A percentile compares a stretch with the other conserved stretches of the same genome.
Evolutionary conservation across 805 yeast genomes (phyloP).

Genomic region (Peterozyma xylosa): DNA sequence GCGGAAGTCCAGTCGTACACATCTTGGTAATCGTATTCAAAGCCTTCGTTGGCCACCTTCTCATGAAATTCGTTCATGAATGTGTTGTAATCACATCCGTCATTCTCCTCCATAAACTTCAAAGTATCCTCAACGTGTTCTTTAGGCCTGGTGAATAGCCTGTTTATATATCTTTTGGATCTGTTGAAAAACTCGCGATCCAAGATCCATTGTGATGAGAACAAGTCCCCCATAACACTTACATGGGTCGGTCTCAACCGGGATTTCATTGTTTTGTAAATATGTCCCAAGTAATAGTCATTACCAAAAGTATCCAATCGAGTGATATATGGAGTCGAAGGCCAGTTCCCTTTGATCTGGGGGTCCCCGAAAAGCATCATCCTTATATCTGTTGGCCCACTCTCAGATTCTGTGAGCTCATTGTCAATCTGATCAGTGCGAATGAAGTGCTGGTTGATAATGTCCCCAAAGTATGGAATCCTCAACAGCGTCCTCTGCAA

Average conservation of each 20-base stretch:
- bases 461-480: constrained; percentile 27
- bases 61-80: constrained; percentile 29
- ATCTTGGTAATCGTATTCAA: constrained; percentile 45
- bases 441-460: constrained; percentile 20
- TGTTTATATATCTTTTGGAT: constrained; percentile 63
- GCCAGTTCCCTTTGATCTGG: constrained; percentile 88
- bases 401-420: constrained; percentile 11
- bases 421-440: constrained; percentile 9
- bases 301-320: constrained; percentile 83
- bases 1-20: constrained; percentile 60
- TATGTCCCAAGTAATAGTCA: constrained; percentile 83
- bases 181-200: constrained; percentile 82
- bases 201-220: constrained; percentile 91
- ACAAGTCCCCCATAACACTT: constrained; percentile 86
- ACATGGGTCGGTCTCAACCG: constrained; percentile 72
- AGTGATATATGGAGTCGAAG: constrained; percentile 59
- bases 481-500: constrained; percentile 11
- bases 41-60: constrained; percentile 22
- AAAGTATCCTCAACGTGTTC: constrained; percentile 41
- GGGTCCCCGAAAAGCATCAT: constrained; percentile 92
- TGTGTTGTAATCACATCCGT: constrained; percentile 46
- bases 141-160: constrained; percentile 55
- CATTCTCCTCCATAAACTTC: constrained; percentile 39
- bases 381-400: constrained; percentile 39
- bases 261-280: constrained; percentile 56